Percentiles rank a stretch among this genome's conserved stretches.
Conservation (phyloP, 257 asterid species). For the Petrea volubilis region DNA sequence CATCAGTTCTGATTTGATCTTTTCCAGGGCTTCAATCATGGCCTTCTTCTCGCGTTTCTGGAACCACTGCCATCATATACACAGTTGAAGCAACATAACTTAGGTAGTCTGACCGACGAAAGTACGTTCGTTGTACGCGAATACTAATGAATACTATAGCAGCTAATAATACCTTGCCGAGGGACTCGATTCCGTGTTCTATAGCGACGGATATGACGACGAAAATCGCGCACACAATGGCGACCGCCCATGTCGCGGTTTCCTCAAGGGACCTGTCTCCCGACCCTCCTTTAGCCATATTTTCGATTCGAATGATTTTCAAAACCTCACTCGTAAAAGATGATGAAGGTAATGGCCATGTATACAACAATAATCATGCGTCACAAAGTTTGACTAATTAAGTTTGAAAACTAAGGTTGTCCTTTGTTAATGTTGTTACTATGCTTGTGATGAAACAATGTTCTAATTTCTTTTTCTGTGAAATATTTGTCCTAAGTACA, state of each 20-base stretch:
- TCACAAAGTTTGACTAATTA: background rate
- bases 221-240: constrained; percentile 63
- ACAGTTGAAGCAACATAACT: background rate
- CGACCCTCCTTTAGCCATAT: constrained; percentile 39
- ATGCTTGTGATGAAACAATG: constrained; percentile 24
- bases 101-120: background rate
- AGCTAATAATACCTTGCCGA: constrained; percentile 46
- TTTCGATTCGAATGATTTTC: background rate
- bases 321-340: background rate
- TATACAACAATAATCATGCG: constrained; percentile 4
- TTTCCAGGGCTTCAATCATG: constrained; percentile 69
- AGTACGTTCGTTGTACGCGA: background rate
- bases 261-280: constrained; percentile 59
- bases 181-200: constrained; percentile 71
- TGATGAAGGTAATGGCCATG: background rate
- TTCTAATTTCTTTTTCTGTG: background rate
- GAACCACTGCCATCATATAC: constrained; percentile 52
- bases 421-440: constrained; percentile 16
- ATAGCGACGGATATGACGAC: constrained; percentile 55
- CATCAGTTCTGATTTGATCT: constrained; percentile 73
- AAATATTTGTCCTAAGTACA: constrained; percentile 6
- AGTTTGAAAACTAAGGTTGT: background rate
- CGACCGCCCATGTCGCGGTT: constrained; percentile 91
- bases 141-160: background rate
- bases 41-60: constrained; percentile 58